Evolutionary conservation across 305 asterid genomes (phyloP), one percentile per base, ranked within the genome.

Genomic region (Ajuga reptans): DNA sequence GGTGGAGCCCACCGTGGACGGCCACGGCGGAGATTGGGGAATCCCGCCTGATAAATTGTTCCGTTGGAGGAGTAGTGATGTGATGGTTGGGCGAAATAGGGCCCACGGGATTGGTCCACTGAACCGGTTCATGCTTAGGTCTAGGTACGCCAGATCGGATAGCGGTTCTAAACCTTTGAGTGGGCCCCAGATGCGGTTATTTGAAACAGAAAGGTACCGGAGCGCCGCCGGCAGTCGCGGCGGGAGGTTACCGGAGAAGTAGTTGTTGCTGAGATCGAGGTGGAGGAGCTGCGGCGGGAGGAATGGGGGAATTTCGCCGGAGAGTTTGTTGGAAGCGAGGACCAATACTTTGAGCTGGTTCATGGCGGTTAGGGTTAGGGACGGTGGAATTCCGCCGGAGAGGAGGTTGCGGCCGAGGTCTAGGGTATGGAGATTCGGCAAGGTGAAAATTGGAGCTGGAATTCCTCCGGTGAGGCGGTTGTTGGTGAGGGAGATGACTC

Each of bases 21-120:
- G 45, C 72, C 82, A 65, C 53, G 82, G 77, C 4, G 63, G 72
- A 12, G 45, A 56, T 0, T 14, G 63, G 10, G 91, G 91, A 81
- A 90, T 71, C 57, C 73, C 71, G 3, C 97, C 97, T 0, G 97
- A 77, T 4, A 90, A 81, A 79, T 90, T 86, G 86, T 90, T 90
- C 94, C 97, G 90, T 81, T 90, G 97, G 79, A 90, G 90, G 29
- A 82, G 78, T 51, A 90, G 55, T 64, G 93, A 82, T 54, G 83
- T 73, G 71, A 90, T 72, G 6, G 78, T 36, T 11, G 85, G 76
- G 27, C 87, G 86, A 57, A 90, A 79, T n/a, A 86, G 64, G 14
- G 83, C 34, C 24, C 53, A 10, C 0, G 97, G 95, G 36, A 90
- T 73, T 83, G 91, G 69, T 81, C 97, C 97, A 73, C 84, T 75